Percentiles rank a stretch among this genome's conserved stretches.
Evolutionary conservation across 805 yeast species (phyloP).

Genomic region (Phaffomyces opuntiae): DNA sequence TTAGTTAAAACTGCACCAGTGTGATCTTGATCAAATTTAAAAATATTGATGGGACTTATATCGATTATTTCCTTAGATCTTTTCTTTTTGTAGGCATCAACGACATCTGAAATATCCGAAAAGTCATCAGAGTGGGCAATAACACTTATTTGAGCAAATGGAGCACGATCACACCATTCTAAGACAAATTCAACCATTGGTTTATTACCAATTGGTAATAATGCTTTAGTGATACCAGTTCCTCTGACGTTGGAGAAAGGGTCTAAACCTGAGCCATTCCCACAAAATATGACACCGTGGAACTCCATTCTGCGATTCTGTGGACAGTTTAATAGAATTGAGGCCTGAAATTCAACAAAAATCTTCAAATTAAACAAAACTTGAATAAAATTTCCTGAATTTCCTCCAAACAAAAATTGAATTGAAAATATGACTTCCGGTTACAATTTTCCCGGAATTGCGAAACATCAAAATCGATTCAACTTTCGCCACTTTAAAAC

Average conservation of each 20-base stretch:
- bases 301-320: conserved; percentile 57
- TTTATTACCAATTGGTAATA: conserved; percentile 81
- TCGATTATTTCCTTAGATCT: conserved; percentile 28
- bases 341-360: too few relatives aligned
- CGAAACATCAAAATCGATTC: not conserved
- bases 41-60: conserved; percentile 32
- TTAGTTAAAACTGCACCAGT: conserved; percentile 61
- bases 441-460: not conserved
- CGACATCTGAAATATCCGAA: conserved; percentile 39
- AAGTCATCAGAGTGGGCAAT: conserved; percentile 45
- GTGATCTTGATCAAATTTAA: conserved; percentile 38
- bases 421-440: not conserved
- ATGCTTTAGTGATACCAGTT: conserved; percentile 72
- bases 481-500: not conserved
- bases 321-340: too few relatives aligned
- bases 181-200: conserved; percentile 85
- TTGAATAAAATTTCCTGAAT: not conserved
- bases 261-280: conserved; percentile 63
- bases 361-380: too few relatives aligned
- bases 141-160: conserved; percentile 62
- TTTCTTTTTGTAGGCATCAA: conserved; percentile 38
- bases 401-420: not conserved
- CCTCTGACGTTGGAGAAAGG: conserved; percentile 64
- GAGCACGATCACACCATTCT: conserved; percentile 89
- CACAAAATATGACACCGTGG: conserved; percentile 87